Percentiles rank a stretch among this genome's conserved stretches.
phyloP scores from a whole-genome alignment of 805 yeast species.

The Komagataella populi region DNA sequence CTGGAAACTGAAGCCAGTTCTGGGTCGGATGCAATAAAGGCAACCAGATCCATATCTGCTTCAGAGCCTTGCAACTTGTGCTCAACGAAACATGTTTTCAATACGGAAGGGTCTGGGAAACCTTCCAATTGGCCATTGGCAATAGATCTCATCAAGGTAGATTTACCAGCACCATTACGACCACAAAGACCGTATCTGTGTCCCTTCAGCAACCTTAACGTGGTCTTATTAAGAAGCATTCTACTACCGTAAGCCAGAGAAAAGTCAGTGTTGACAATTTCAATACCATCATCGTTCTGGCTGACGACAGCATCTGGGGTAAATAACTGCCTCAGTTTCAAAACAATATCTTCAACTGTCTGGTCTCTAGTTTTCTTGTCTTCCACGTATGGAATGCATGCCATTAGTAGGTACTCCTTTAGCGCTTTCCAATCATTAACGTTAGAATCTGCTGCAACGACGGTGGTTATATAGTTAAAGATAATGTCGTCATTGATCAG shows the following conservation, averaged over 20 bases:
- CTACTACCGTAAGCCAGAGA: conserved; percentile 96
- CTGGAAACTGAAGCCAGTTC: conserved; percentile 52
- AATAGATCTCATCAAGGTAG: conserved; percentile 93
- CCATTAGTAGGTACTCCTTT: conserved; percentile 34
- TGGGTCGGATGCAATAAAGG: conserved; percentile 82
- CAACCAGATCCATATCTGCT: conserved; percentile 77
- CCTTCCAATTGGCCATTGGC: conserved; percentile 96
- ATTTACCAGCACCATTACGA: conserved; percentile 97
- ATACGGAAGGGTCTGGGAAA: conserved; percentile 78
- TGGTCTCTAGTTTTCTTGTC: conserved; percentile 20
- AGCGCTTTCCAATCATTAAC: conserved; percentile 63
- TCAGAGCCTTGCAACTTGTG: conserved; percentile 93
- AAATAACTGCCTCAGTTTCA: conserved; percentile 39
- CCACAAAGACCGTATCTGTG: conserved; percentile 98
- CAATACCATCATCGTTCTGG: conserved; percentile 69
- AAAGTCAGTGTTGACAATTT: conserved; percentile 87
- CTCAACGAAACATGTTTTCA: conserved; percentile 93
- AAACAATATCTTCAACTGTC: conserved; percentile 30
- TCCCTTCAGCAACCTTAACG: conserved; percentile 76
- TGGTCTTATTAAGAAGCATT: conserved; percentile 91
- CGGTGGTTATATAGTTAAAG: conserved; percentile 34
- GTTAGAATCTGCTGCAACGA: conserved; percentile 50
- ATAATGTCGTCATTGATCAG: conserved; percentile 22
- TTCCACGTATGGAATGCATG: conserved; percentile 18
- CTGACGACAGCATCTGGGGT: conserved; percentile 40